These are phyloP conservation scores for Saussurea involucrata DNA, from an alignment of 129 eudicot genomes.

Conservation along the genomic window DNA sequence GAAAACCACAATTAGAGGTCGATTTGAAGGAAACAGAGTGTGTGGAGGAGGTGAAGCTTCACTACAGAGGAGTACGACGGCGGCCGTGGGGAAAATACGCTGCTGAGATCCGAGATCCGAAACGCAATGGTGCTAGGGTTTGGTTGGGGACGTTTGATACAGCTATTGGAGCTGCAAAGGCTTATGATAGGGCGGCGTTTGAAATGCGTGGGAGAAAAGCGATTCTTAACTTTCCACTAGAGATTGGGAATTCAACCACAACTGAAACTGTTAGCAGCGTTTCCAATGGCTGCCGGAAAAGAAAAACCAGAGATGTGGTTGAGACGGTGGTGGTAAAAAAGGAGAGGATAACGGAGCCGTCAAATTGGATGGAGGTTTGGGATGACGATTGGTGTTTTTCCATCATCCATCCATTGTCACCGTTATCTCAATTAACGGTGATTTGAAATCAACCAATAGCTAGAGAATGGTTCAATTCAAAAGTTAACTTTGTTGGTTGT, in stretches of 20 bases:
- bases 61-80: constrained; percentile 27
- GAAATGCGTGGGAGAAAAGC: constrained; percentile 25
- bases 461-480: too few species aligned
- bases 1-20: background rate
- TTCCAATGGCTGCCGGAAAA: background rate
- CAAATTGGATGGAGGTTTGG: constrained; percentile 12
- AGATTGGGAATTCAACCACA: background rate
- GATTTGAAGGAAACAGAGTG: background rate
- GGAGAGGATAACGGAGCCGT: constrained; percentile 11
- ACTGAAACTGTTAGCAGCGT: too few species aligned
- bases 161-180: constrained; percentile 25
- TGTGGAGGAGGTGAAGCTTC: constrained; percentile 1
- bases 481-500: too few species aligned
- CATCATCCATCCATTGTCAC: too few species aligned
- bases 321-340: constrained; percentile 24
- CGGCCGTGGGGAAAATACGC: constrained; percentile 34
- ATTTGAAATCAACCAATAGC: too few species aligned
- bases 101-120: constrained; percentile 31
- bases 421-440: too few species aligned
- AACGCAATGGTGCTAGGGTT: constrained; percentile 23
- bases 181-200: constrained; percentile 25
- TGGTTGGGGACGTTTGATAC: constrained; percentile 28
- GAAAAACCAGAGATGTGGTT: constrained; percentile 7
- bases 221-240: constrained; percentile 14
- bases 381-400: constrained; percentile 1